Evolutionary conservation across 495 filamentous ascomycete genomes (phyloP).

Genomic region (Oidiodendron maius): DNA sequence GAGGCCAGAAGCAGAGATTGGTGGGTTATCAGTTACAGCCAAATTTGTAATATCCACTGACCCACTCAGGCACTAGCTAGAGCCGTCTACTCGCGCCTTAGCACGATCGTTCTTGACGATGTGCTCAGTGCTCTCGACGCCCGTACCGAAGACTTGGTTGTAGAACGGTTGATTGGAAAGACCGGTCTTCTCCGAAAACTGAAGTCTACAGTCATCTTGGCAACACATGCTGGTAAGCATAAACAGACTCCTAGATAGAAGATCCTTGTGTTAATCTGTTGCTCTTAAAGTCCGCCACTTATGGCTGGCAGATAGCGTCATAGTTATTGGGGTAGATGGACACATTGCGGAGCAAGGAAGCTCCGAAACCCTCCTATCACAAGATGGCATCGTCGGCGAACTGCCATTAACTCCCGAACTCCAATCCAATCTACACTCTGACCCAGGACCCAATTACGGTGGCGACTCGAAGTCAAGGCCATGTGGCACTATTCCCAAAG

Average conservation of each 20-base stretch:
- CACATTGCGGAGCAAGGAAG: no score
- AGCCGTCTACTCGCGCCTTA: constrained; percentile 8
- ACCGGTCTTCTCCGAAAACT: background rate
- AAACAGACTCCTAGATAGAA: background rate
- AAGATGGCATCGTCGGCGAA: constrained; percentile 9
- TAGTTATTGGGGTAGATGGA: constrained; percentile 8
- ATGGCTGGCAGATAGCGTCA: constrained; percentile 7
- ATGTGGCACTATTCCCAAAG: no score
- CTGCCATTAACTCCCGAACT: background rate
- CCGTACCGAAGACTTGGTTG: background rate
- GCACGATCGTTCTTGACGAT: constrained; percentile 17
- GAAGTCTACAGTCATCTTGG: constrained; percentile 4
- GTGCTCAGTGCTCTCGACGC: constrained; percentile 18
- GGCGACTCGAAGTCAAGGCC: no score
- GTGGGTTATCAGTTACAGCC: constrained; percentile 21
- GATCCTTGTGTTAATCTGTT: no score
- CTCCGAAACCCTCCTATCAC: no score
- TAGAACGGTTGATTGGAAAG: background rate
- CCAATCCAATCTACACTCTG: background rate
- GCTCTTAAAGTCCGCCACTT: background rate
- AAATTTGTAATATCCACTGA: background rate
- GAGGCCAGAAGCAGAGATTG: constrained; percentile 53
- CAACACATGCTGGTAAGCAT: constrained; percentile 10
- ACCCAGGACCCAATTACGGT: no score
- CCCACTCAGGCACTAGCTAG: constrained; percentile 16